Percentiles rank a stretch among this genome's conserved stretches.
Conservation (phyloP, 2,329 filamentous ascomycete species). For the Botrytis hyacinthi region DNA sequence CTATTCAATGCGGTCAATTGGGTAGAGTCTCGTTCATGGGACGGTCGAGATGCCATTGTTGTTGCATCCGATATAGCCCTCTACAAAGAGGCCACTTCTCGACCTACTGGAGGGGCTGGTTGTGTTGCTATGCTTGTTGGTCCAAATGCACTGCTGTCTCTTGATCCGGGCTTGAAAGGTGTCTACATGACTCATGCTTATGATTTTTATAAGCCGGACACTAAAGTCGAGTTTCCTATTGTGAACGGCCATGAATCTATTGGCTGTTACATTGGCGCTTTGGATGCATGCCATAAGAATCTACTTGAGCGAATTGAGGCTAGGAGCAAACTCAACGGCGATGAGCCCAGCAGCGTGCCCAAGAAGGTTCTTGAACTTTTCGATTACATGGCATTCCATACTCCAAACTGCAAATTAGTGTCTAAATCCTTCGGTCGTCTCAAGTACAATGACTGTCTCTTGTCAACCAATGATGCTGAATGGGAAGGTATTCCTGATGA, state of each 20-base stretch:
- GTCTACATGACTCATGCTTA: conserved; percentile 9
- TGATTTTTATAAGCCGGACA: conserved; percentile 19
- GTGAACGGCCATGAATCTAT: conserved; percentile 12
- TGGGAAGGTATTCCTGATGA: not conserved
- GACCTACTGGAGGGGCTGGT: conserved; percentile 10
- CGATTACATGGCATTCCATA: conserved; percentile 11
- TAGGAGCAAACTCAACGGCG: not conserved
- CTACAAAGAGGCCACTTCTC: conserved; percentile 6
- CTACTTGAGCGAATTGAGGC: not conserved
- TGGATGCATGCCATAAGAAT: conserved; percentile 8
- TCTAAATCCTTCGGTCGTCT: conserved; percentile 3
- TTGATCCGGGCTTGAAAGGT: not conserved
- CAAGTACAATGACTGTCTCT: not conserved
- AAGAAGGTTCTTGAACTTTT: not conserved
- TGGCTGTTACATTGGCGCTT: conserved; percentile 2
- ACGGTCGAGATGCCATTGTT: conserved; percentile 48
- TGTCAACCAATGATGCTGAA: not conserved
- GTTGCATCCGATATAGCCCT: conserved; percentile 11
- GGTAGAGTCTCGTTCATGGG: conserved; percentile 84
- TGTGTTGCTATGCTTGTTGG: conserved; percentile 15
- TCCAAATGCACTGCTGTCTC: not conserved
- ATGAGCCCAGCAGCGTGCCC: no score
- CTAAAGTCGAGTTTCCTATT: conserved; percentile 2
- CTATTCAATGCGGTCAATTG: conserved; percentile 82
- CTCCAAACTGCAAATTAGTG: conserved; percentile 9